Evolutionary conservation across 441 rosid species (phyloP), one percentile per base, ranked within the genome.

Genomic region (Pelargonium australe): DNA sequence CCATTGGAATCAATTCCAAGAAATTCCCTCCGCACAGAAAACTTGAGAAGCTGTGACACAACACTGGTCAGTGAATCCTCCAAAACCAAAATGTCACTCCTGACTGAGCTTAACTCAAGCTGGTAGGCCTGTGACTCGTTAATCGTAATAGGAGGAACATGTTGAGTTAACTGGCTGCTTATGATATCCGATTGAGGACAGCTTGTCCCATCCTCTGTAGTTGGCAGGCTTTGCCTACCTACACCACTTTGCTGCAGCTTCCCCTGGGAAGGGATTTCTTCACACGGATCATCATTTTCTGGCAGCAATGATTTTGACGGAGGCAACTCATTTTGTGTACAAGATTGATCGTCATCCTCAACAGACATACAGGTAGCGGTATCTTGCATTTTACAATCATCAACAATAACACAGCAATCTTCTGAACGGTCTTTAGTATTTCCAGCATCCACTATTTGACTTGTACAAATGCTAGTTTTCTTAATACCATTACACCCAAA

Each of bases 1-100:
- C 95, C 90, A 71, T 80, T 68, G 72, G 92, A 85, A 86, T 95
- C 99, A 67, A 76, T 76, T n/a, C 99, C 99, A 86, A 92, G 77
- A 83, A 86, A 88, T 68, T 95, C 95, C 80, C 84, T 85, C 41
- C 98, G 90, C 64, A 88, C 67, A 67, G 96, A 83, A 72, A 83
- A 82, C 77, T 80, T 90, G 47, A 75, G 75, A 68, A 92, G 84
- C 87, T 90, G 93, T 20, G 80, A 82, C 68, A 88, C 92, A 67
- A 81, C 69, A 73, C 79, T 79, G 73, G 74, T 76, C 70, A 95
- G 87, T 70, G 85, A 83, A 70, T 83, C 84, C 82, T 95, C 86
- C 77, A 87, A 68, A 69, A 74, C 76, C 63, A 79, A 76, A 62
- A 90, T 78, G 31, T 90, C 95, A 75, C 72, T 79, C 74, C 78